Evolutionary conservation across 1,284 basidiomycete species (phyloP).

Genomic region (Apiotrichum sp.): DNA sequence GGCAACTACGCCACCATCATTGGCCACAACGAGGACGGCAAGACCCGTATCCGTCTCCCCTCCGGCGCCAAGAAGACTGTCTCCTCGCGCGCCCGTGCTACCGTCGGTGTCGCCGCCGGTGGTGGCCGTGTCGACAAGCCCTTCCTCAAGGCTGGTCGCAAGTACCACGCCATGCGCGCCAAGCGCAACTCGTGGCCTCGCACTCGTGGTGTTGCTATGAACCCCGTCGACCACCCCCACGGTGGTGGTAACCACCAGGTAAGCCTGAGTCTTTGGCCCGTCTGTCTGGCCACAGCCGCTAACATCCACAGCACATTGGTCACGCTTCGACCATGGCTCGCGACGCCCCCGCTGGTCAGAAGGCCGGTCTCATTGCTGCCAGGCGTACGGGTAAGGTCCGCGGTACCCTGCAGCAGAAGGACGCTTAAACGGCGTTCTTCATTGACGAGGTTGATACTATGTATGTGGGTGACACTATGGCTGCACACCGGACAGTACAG

Average conservation of each 20-base stretch:
- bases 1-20: slow-evolving; percentile 99
- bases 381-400: slow-evolving; percentile 26
- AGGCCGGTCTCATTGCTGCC: slow-evolving; percentile 54
- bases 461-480: too few species aligned
- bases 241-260: slow-evolving; percentile 62
- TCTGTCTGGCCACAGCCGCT: not conserved
- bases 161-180: slow-evolving; percentile 48
- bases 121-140: slow-evolving; percentile 99
- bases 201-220: slow-evolving; percentile 99
- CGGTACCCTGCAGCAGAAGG: slow-evolving; percentile 13
- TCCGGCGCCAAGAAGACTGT: slow-evolving; percentile 96
- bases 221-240: slow-evolving; percentile 77
- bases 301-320: slow-evolving; percentile 52
- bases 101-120: slow-evolving; percentile 94
- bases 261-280: not conserved
- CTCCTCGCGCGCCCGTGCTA: slow-evolving; percentile 75
- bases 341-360: slow-evolving; percentile 91
- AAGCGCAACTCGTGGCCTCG: slow-evolving; percentile 64
- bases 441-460: too few species aligned
- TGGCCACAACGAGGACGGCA: slow-evolving; percentile 83
- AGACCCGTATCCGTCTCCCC: slow-evolving; percentile 88
- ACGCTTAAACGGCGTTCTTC: not conserved
- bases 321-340: slow-evolving; percentile 73
- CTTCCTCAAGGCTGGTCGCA: slow-evolving; percentile 90
- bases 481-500: too few species aligned